Evolutionary conservation across 495 filamentous ascomycete species (phyloP).

Genomic region (Annulohypoxylon bovei): DNA sequence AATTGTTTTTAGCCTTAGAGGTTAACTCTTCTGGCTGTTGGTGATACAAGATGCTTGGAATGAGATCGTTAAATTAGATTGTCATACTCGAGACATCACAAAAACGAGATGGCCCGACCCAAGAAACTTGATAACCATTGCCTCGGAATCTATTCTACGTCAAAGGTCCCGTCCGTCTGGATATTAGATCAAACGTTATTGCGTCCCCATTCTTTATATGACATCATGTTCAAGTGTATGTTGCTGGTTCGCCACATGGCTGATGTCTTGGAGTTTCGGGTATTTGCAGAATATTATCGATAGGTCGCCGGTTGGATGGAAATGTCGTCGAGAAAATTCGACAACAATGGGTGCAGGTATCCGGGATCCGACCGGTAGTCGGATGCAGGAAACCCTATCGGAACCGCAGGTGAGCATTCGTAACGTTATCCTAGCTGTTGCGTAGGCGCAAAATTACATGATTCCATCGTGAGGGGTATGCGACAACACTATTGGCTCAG

Average conservation of each 20-base stretch:
- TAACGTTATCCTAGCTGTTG: background rate
- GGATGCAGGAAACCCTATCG: constrained; percentile 43
- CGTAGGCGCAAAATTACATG: constrained; percentile 14
- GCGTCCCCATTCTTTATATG: background rate
- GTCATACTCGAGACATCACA: background rate
- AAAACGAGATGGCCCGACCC: background rate
- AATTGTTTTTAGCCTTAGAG: background rate
- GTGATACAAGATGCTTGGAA: background rate
- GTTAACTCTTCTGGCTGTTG: background rate
- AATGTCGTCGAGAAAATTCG: constrained; percentile 3
- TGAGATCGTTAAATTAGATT: background rate
- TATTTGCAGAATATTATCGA: constrained; percentile 21
- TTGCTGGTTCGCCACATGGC: background rate
- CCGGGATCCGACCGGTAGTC: constrained; percentile 23
- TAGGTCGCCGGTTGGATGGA: background rate
- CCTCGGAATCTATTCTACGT: background rate
- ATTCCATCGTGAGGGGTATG: constrained; percentile 23
- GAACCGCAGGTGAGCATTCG: constrained; percentile 26
- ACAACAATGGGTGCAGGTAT: constrained; percentile 1
- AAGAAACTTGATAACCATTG: background rate
- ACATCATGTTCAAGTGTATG: background rate
- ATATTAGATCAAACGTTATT: background rate
- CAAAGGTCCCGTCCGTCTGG: background rate
- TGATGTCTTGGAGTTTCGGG: constrained; percentile 9
- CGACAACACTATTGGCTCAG: constrained; percentile 25